phyloP scores from a whole-genome alignment of 2,329 filamentous ascomycete species.

The Aspergillus arachidicola region DNA sequence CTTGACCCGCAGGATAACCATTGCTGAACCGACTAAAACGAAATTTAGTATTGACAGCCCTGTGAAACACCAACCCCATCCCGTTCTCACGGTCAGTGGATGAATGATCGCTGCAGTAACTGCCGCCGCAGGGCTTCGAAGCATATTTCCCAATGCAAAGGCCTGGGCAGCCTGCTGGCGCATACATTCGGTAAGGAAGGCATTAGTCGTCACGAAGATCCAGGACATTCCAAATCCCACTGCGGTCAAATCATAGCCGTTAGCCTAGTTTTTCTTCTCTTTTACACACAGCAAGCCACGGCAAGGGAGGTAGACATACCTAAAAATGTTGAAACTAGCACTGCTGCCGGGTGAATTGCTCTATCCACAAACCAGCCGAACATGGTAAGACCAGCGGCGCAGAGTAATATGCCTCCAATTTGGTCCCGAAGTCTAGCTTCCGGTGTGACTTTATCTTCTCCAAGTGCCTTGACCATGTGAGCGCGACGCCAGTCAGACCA shows the following conservation, averaged over 20 bases:
- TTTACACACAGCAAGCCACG: too few species aligned
- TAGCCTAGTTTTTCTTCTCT: neutral
- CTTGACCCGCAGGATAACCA: neutral
- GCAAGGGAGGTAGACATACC: neutral
- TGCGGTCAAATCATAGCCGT: constrained; percentile 35
- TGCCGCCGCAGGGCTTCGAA: constrained; percentile 45
- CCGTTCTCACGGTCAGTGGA: constrained; percentile 36
- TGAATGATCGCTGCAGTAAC: constrained; percentile 42
- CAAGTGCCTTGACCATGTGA: neutral
- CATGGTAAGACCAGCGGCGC: neutral
- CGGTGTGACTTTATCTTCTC: neutral
- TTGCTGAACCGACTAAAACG: neutral
- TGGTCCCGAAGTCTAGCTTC: neutral
- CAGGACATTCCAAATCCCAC: constrained; percentile 44
- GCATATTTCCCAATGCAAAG: constrained; percentile 45
- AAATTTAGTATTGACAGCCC: constrained; percentile 27
- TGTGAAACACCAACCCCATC: constrained; percentile 46
- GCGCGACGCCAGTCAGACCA: neutral
- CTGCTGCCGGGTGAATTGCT: neutral
- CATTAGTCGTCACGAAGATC: constrained; percentile 47
- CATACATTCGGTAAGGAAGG: constrained; percentile 46
- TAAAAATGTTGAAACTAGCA: neutral
- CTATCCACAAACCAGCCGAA: neutral
- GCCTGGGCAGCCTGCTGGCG: constrained; percentile 43
- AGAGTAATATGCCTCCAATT: neutral